A percentile compares a stretch with the other conserved stretches of the same genome.
Conservation (phyloP, 306 rosid species). For the Castanopsis chinensis region DNA sequence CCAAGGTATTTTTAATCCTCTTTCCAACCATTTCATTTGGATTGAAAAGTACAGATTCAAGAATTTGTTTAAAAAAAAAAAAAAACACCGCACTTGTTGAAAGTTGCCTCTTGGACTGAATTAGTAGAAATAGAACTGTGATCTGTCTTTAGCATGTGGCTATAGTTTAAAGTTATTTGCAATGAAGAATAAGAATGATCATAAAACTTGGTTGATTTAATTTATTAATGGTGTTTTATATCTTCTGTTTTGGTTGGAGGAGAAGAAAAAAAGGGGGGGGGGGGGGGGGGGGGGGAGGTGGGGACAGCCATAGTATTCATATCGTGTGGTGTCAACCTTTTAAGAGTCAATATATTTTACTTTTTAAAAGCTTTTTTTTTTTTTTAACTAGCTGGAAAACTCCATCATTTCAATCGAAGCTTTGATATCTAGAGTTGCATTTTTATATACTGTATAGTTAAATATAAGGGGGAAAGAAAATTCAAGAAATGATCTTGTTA, state of each 20-base stretch:
- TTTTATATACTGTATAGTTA: neutral
- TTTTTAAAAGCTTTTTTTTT: neutral
- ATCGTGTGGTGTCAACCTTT: neutral
- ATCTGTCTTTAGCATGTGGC: neutral
- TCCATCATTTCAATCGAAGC: neutral
- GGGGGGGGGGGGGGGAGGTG: no score
- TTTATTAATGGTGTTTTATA: neutral
- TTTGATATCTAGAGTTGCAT: neutral
- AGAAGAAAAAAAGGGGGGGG: no score
- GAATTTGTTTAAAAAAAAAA: neutral
- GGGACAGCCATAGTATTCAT: neutral
- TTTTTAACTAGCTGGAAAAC: neutral
- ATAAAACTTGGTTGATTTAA: neutral
- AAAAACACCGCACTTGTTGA: neutral
- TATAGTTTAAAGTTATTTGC: neutral
- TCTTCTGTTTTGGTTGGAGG: neutral
- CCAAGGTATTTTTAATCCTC: conserved; percentile 62
- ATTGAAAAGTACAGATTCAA: neutral
- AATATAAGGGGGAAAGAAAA: neutral
- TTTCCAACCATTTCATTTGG: neutral
- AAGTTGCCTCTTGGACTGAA: neutral
- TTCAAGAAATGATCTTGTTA: neutral
- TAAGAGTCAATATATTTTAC: neutral
- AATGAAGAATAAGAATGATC: neutral
- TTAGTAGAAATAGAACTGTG: neutral